Base-by-base conservation (phyloP, 2,329 filamentous ascomycete genomes). In the Cladosporium sp. region DNA sequence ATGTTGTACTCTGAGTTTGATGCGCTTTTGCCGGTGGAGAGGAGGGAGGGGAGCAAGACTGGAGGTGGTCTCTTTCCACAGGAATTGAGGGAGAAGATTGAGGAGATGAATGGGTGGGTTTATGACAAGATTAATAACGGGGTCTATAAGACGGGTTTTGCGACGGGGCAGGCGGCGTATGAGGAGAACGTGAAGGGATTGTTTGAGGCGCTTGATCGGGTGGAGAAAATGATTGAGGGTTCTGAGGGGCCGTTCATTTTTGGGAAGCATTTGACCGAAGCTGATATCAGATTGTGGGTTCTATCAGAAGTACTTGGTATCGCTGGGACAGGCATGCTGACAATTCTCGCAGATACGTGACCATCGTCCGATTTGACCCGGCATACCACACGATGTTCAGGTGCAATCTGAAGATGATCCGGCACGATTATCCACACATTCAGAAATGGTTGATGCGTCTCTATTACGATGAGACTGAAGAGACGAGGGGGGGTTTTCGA, bases 341-440 rank as follows among this genome's bases (percentile, higher is more conserved):
- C 41, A 24, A 8, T 1, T 15, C 12, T 34, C 14, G 6, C 28
- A 70, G 68, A 47, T 76, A 85, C 74, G 89, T 90, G 15, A 92
- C 90, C 4, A 86, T 92, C 58, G 81, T 91, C 68, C 87, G 90
- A 2, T 92, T 92, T 71, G 90, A 93, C 69, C 80, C 85, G 34
- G 90, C 92, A 72, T 96, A 96, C 75, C 90, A 96, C 63, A 92
- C 95, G 80, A 90, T 93, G 79, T 94, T 94, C 83, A 91, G 91
- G 80, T 90, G 87, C 71, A 90, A 90, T 68, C 72, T 89, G 21
- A 86, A 84, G 71, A 87, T 85, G 72, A 87, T 90, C 66, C 80
- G 87, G 3, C 81, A 88, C 69, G 86, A 89, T 71, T 90, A 87
- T 69, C 82, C 81, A 44, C 72, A 74, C 1, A 74, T 84, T 32